Evolutionary conservation across 1,284 basidiomycete species (phyloP).

Genomic region (Ceratorhiza oryzae-sativae): DNA sequence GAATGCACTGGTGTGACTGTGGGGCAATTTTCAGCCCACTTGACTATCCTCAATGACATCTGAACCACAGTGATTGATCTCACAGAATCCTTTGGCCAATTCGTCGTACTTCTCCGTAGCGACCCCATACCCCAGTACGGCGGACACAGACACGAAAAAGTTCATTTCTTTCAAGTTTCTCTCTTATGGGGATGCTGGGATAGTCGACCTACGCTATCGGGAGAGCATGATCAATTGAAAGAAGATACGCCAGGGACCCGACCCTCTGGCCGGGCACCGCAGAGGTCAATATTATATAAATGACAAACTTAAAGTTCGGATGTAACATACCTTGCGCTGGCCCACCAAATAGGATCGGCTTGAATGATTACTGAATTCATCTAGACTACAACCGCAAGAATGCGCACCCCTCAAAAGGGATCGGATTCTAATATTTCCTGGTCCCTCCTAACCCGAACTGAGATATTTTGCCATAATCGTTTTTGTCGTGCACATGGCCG

Average conservation of each 20-base stretch:
- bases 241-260: slow-evolving; percentile 7
- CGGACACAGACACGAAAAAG: not conserved
- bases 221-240: not conserved
- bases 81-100: not conserved
- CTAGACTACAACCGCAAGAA: not conserved
- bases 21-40: not conserved
- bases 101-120: not conserved
- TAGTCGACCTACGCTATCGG: slow-evolving; percentile 1
- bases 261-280: not conserved
- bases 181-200: not conserved
- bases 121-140: not conserved
- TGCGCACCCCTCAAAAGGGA: not conserved
- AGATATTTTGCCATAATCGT: not conserved
- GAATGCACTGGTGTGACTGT: not conserved
- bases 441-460: not conserved
- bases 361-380: not conserved
- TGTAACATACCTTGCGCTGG: not conserved
- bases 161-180: slow-evolving; percentile 4
- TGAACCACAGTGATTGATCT: too few species aligned
- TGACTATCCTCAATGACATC: not conserved
- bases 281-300: not conserved
- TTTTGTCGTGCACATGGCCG: not conserved
- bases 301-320: not conserved
- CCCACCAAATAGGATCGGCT: not conserved
- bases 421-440: not conserved